Percentiles rank a stretch among this genome's conserved stretches.
phyloP scores from a whole-genome alignment of 306 rosid genomes.

The Prosopis cineraria region DNA sequence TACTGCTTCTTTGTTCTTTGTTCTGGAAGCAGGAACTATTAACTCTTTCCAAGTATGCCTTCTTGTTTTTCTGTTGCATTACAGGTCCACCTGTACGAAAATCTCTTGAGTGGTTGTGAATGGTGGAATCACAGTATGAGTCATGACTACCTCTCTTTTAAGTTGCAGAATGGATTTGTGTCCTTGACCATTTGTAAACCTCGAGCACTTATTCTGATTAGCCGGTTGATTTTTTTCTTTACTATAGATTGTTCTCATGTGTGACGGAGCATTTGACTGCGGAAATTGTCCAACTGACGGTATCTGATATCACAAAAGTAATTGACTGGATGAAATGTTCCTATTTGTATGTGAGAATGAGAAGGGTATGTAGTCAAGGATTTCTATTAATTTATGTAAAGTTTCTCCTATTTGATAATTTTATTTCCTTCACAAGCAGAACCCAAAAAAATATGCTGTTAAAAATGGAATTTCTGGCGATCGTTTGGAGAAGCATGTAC shows the following conservation, averaged over 20 bases:
- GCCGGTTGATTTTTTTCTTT: constrained; percentile 34
- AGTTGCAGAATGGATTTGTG: constrained; percentile 21
- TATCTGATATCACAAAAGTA: constrained; percentile 86
- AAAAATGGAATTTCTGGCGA: constrained; percentile 61
- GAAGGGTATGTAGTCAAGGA: constrained; percentile 59
- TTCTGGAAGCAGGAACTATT: constrained; percentile 14
- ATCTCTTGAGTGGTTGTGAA: constrained; percentile 94
- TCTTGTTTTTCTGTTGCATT: constrained; percentile 25
- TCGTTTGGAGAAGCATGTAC: constrained; percentile 72
- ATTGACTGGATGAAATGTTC: constrained; percentile 97
- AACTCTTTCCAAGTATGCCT: constrained; percentile 10
- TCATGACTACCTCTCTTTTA: constrained; percentile 37
- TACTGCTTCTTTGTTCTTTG: constrained; percentile 16
- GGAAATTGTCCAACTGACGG: constrained; percentile 90
- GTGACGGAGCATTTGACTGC: constrained; percentile 96
- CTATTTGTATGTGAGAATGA: constrained; percentile 85
- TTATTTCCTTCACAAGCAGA: constrained; percentile 50
- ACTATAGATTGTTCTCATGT: constrained; percentile 76
- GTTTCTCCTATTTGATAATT: constrained; percentile 25
- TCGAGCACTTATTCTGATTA: constrained; percentile 28
- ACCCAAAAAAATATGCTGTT: constrained; percentile 70
- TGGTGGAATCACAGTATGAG: constrained; percentile 98
- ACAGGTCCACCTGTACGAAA: constrained; percentile 94
- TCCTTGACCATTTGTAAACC: constrained; percentile 22
- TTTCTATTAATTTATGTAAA: constrained; percentile 18